Evolutionary conservation across 176 grass and related monocot species (phyloP).

Genomic region (Bonia amplexicaulis): DNA sequence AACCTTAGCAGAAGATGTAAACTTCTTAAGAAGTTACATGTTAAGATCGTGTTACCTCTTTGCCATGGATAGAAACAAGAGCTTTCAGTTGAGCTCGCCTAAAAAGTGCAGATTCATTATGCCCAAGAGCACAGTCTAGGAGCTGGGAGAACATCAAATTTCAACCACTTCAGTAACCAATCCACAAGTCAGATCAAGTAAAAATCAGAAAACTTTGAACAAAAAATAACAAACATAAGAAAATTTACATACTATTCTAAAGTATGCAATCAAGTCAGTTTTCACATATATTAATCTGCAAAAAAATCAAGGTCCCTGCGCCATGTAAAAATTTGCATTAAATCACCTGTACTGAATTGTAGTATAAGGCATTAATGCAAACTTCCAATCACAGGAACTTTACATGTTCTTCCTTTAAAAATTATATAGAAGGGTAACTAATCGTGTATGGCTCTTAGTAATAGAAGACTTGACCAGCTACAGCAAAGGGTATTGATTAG

Average conservation of each 20-base stretch:
- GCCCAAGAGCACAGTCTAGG: constrained; percentile 96
- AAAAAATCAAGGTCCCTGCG: not conserved
- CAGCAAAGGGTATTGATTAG: not conserved
- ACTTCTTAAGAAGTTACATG: constrained; percentile 4
- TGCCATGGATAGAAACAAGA: constrained; percentile 97
- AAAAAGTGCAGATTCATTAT: constrained; percentile 98
- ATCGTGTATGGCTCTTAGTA: not conserved
- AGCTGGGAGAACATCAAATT: constrained; percentile 47
- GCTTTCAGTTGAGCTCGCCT: constrained; percentile 97
- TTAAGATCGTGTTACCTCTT: constrained; percentile 67
- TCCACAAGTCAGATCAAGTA: constrained; percentile 8
- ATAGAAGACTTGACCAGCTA: constrained; percentile 6
- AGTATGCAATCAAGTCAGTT: constrained; percentile 20
- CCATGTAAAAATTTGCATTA: constrained; percentile 18
- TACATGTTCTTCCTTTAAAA: not conserved
- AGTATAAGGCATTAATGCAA: constrained; percentile 20
- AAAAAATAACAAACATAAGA: not conserved
- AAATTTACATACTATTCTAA: constrained; percentile 1
- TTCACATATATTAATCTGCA: constrained; percentile 13
- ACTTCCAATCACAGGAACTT: constrained; percentile 3
- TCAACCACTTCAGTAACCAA: constrained; percentile 26
- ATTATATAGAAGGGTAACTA: not conserved
- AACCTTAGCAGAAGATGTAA: not conserved
- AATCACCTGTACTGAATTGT: constrained; percentile 1
- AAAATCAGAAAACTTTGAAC: constrained; percentile 12